Base-by-base conservation (phyloP, 2,329 filamentous ascomycete genomes). In the Ceratocystis destructans region DNA sequence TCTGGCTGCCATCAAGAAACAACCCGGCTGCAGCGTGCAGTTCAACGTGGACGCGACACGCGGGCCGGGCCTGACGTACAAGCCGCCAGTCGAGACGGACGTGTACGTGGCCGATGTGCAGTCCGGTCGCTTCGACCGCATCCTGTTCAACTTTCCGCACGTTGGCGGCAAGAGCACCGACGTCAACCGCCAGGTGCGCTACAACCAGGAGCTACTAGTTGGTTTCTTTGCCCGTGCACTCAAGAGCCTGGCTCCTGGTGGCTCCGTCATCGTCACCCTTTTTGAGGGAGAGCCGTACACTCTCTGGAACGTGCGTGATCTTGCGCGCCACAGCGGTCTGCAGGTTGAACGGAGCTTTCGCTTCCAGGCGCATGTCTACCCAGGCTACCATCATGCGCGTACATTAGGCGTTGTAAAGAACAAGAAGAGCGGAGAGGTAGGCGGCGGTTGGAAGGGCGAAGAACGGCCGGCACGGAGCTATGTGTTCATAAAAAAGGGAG, bases 61-160 rank as follows among this genome's bases (percentile, higher is more conserved):
- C 67, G 80, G 87, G 73, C 78, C 78, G 33, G 74, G 78, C n/a
- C 80, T 79, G 71, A 70, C 71, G 69, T 73, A 73, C 50, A 68
- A 66, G 44, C 65, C 67, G 65, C 74, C 75, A 33, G 70, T 73
- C 68, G 69, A 73, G 69, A 73, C 67, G 64, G 69, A 65, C 8
- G 66, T 25, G 20, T 62, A 37, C 48, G 48, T 50, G 65, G 53
- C 33, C 61, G 64, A 37, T 20, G 61, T 66, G 22, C 53, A 46
- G 28, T n/a, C 50, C n/a, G 66, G 71, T 2, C 75, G 78, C 3
- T 92, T 88, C 80, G 86, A 96, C 74, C 82, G 85, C 66, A 87
- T 97, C 69, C 80, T 93, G 70, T 99, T 97, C 83, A 96, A 96
- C 79, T 99, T 99, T 76, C 94, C 94, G 45, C 94, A 99, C 77